A percentile compares a stretch with the other conserved stretches of the same genome.
Evolutionary conservation across 2,329 filamentous ascomycete species (phyloP).

Genomic region (Rhynchosporium agropyri): DNA sequence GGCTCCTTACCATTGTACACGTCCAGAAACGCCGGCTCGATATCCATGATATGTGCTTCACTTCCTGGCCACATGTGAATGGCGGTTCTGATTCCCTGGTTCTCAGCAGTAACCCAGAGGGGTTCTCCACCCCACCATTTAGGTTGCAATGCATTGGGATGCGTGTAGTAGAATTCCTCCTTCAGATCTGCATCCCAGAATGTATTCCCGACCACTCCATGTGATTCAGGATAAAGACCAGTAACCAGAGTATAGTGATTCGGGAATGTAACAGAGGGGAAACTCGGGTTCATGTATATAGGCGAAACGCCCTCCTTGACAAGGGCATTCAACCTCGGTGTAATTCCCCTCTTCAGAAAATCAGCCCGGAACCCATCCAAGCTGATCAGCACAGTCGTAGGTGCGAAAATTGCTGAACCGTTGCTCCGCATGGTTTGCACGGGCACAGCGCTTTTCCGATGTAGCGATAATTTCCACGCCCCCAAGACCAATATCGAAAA

Average conservation of each 20-base stretch:
- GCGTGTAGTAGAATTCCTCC: slow-evolving; percentile 86
- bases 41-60: slow-evolving; percentile 78
- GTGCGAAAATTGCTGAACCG: slow-evolving; percentile 84
- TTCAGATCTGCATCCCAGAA: slow-evolving; percentile 84
- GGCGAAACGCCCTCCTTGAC: slow-evolving; percentile 85
- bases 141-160: slow-evolving; percentile 72
- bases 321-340: slow-evolving; percentile 76
- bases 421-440: slow-evolving; percentile 61
- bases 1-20: slow-evolving; percentile 79
- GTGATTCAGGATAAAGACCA: slow-evolving; percentile 87
- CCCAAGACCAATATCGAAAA: slow-evolving; percentile 59
- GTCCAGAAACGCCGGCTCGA: slow-evolving; percentile 80
- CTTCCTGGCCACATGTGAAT: slow-evolving; percentile 99
- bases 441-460: slow-evolving; percentile 44
- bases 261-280: slow-evolving; percentile 95
- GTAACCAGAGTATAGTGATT: slow-evolving; percentile 95
- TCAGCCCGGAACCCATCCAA: slow-evolving; percentile 94
- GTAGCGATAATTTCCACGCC: slow-evolving; percentile 61
- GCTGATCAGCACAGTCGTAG: slow-evolving; percentile 91
- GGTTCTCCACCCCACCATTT: slow-evolving; percentile 97
- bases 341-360: slow-evolving; percentile 81
- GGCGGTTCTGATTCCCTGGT: slow-evolving; percentile 74
- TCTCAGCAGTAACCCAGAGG: slow-evolving; percentile 90
- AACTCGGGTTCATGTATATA: slow-evolving; percentile 89
- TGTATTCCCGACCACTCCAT: slow-evolving; percentile 90